A percentile compares a stretch with the other conserved stretches of the same genome.
Evolutionary conservation across 345 rosid genomes (phyloP).

Genomic region (Arabidopsis thaliana): TAIR10.1 NC_003075.7:18243001-18243500

Average conservation of each 20-base stretch:
- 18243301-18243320: slow-evolving; percentile 17
- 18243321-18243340: neutral
- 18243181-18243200: slow-evolving; percentile 76
- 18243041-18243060: slow-evolving; percentile 54
- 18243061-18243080: slow-evolving; percentile 57
- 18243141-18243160: slow-evolving; percentile 77
- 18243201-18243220: slow-evolving; percentile 94
- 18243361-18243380: slow-evolving; percentile 9
- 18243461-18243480: slow-evolving; percentile 54
- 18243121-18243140: slow-evolving; percentile 58
- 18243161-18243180: slow-evolving; percentile 90
- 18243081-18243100: slow-evolving; percentile 41
- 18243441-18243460: slow-evolving; percentile 73
- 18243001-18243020: slow-evolving; percentile 59
- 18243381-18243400: slow-evolving; percentile 80
- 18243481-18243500: neutral
- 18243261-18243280: slow-evolving; percentile 96
- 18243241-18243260: slow-evolving; percentile 98
- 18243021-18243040: slow-evolving; percentile 62
- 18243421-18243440: slow-evolving; percentile 87
- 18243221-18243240: slow-evolving; percentile 96
- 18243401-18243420: slow-evolving; percentile 98
- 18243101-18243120: slow-evolving; percentile 45
- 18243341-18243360: slow-evolving; percentile 3
- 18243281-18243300: slow-evolving; percentile 96